A percentile compares a stretch with the other conserved stretches of the same genome.
Conservation (phyloP, 148 eudicot genomes). For the Salicornia ramosissima region DNA sequence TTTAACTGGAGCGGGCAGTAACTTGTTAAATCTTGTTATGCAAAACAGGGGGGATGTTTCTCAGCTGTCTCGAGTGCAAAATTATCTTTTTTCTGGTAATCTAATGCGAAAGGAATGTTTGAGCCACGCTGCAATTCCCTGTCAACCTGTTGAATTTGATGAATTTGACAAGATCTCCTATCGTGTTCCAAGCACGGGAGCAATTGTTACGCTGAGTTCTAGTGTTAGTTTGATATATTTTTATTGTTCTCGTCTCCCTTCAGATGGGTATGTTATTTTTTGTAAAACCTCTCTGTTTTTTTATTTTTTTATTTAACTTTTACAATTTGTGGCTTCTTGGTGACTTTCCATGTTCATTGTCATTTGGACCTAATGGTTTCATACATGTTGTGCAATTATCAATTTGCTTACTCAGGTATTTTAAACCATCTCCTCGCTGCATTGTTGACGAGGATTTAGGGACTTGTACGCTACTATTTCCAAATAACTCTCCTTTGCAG, state of each 20-base stretch:
- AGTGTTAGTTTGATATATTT: constrained; percentile 60
- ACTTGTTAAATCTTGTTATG: constrained; percentile 8
- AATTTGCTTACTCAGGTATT: constrained; percentile 48
- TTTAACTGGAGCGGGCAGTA: background rate
- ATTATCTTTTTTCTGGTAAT: constrained; percentile 56
- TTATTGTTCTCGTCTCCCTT: constrained; percentile 86
- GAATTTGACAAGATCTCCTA: constrained; percentile 42
- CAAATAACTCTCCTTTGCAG: constrained; percentile 64
- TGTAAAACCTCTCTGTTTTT: no score
- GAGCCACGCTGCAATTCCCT: constrained; percentile 58
- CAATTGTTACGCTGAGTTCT: constrained; percentile 57
- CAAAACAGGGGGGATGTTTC: constrained; percentile 49
- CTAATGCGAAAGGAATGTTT: constrained; percentile 70
- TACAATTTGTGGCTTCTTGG: background rate
- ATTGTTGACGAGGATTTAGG: constrained; percentile 36
- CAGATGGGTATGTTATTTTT: constrained; percentile 74
- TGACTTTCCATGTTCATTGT: background rate
- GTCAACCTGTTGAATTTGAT: constrained; percentile 45
- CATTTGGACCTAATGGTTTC: background rate
- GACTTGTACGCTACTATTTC: constrained; percentile 54
- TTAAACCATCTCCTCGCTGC: constrained; percentile 61
- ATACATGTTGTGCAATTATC: background rate
- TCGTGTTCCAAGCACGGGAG: constrained; percentile 73
- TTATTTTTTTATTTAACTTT: no score
- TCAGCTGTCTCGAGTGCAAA: constrained; percentile 41